Percentiles rank a stretch among this genome's conserved stretches.
These are phyloP conservation scores for Solanum paucissectum DNA, from an alignment of 257 asterid species.

Conservation along the genomic window DNA sequence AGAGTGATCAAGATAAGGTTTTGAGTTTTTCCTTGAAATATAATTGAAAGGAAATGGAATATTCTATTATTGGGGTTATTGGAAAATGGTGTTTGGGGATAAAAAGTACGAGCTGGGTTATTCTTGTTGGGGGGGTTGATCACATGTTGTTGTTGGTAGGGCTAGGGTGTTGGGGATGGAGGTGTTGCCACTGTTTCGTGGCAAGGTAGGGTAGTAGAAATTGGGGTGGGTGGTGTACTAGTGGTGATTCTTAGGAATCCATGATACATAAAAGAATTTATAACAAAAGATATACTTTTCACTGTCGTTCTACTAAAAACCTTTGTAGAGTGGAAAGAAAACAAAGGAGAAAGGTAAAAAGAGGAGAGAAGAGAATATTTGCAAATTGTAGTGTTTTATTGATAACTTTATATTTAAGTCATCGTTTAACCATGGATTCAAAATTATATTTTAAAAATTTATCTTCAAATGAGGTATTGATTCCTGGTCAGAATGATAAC, in stretches of 20 bases:
- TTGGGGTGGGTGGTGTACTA: background rate
- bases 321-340: too few relatives aligned
- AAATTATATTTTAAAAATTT: background rate
- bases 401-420: background rate
- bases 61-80: conserved; percentile 10
- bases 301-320: background rate
- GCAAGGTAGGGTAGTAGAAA: background rate
- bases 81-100: background rate
- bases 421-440: background rate
- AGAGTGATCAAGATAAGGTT: conserved; percentile 1
- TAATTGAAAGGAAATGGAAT: conserved; percentile 14
- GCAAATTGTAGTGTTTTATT: background rate
- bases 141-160: background rate
- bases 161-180: background rate
- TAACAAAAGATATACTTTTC: background rate
- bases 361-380: background rate
- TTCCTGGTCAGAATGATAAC: background rate
- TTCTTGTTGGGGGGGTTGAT: conserved; percentile 6
- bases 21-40: background rate
- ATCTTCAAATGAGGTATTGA: background rate
- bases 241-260: background rate
- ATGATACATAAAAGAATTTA: background rate
- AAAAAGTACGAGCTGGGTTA: background rate
- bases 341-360: background rate
- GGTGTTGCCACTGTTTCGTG: background rate